Evolutionary conservation across 768 basidiomycete genomes (phyloP).

Genomic region (Lentinula aciculospora): DNA sequence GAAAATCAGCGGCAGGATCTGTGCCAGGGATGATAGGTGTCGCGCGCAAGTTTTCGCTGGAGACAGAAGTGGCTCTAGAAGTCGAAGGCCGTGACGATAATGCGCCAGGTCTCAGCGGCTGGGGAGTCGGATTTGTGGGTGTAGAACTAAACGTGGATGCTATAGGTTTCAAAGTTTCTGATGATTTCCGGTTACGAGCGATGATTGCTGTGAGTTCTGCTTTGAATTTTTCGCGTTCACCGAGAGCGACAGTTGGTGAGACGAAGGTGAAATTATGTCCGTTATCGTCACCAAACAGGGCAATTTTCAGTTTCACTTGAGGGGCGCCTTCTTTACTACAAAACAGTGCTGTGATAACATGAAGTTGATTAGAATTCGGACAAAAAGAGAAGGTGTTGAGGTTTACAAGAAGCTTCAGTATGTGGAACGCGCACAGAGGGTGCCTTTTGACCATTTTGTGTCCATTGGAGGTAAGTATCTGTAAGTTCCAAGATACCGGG

Average conservation of each 20-base stretch:
- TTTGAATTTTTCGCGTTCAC: conserved; percentile 82
- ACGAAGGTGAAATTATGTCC: conserved; percentile 84
- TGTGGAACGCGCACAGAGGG: conserved; percentile 61
- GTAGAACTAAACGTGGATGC: conserved; percentile 17
- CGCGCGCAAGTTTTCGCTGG: conserved; percentile 41
- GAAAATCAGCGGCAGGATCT: conserved; percentile 64
- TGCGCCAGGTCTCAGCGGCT: conserved; percentile 25
- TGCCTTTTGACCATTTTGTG: conserved; percentile 61
- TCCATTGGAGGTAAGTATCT: conserved; percentile 72
- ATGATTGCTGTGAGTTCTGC: conserved; percentile 73
- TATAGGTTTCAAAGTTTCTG: conserved; percentile 24
- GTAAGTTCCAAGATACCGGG: conserved; percentile 73
- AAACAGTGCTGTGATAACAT: conserved; percentile 55
- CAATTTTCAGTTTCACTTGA: conserved; percentile 75
- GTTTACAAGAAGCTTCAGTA: conserved; percentile 58
- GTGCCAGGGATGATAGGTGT: conserved; percentile 53
- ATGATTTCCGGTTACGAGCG: conserved; percentile 55
- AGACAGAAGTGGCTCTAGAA: conserved; percentile 61
- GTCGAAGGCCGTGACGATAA: conserved; percentile 39
- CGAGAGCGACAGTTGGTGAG: conserved; percentile 56
- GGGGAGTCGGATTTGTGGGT: conserved; percentile 17
- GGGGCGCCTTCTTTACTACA: conserved; percentile 81
- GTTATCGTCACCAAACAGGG: conserved; percentile 58
- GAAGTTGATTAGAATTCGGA: conserved; percentile 8
- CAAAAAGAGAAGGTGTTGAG: conserved; percentile 4